A percentile compares a stretch with the other conserved stretches of the same genome.
phyloP scores from a whole-genome alignment of 305 asterid genomes.

The Rubia tinctorum region DNA sequence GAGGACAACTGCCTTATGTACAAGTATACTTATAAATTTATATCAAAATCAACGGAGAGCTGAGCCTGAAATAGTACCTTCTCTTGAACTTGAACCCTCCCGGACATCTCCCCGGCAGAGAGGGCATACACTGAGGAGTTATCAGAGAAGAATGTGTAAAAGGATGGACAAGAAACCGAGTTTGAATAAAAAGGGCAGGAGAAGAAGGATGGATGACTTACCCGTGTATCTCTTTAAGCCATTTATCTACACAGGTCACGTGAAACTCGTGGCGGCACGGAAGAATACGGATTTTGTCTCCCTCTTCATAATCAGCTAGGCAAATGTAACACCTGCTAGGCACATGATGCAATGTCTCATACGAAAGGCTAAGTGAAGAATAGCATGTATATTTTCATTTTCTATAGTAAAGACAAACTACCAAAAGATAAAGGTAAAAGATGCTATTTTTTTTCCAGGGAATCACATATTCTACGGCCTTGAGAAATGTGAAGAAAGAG shows the following conservation, averaged over 20 bases:
- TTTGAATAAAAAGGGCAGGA: background rate
- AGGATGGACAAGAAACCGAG: background rate
- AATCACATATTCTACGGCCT: background rate
- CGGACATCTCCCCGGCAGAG: slow-evolving; percentile 90
- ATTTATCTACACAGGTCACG: slow-evolving; percentile 77
- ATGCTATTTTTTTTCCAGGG: background rate
- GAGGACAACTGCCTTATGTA: slow-evolving; percentile 23
- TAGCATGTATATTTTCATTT: background rate
- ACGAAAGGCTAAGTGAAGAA: background rate
- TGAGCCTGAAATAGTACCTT: slow-evolving; percentile 36
- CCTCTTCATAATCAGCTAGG: slow-evolving; percentile 84
- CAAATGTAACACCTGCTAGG: slow-evolving; percentile 82
- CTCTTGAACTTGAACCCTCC: slow-evolving; percentile 47
- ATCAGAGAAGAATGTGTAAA: slow-evolving; percentile 13
- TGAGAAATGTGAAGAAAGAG: background rate
- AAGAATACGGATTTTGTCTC: slow-evolving; percentile 68
- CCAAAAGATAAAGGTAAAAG: background rate
- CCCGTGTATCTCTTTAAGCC: slow-evolving; percentile 98
- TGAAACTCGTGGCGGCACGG: slow-evolving; percentile 95
- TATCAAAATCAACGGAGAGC: slow-evolving; percentile 29
- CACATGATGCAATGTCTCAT: slow-evolving; percentile 7
- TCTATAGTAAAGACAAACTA: background rate
- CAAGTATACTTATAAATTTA: slow-evolving; percentile 30
- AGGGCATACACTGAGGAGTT: slow-evolving; percentile 74
- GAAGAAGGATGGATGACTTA: slow-evolving; percentile 21